These are phyloP conservation scores for Trypanosoma platydactyli DNA, from an alignment of 208 protist species.

Conservation along the genomic window DNA sequence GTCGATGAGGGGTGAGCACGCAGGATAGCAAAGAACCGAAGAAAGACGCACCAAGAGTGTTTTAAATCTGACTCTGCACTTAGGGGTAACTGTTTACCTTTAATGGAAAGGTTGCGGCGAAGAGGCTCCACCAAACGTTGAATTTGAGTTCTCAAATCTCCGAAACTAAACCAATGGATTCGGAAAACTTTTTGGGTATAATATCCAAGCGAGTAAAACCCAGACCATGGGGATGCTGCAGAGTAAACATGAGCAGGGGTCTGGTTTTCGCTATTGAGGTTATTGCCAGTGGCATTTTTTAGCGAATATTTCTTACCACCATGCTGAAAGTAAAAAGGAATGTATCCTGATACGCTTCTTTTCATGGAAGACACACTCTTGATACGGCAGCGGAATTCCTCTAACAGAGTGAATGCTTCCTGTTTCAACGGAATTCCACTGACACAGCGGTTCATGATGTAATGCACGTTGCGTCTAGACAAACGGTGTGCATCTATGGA, in stretches of 20 bases:
- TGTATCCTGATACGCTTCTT: constrained; percentile 27
- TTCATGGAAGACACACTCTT: constrained; percentile 7
- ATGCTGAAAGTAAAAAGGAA: constrained; percentile 44
- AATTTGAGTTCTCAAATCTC: constrained; percentile 8
- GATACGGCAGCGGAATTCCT: constrained; percentile 21
- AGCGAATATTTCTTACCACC: constrained; percentile 24
- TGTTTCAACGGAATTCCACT: not conserved
- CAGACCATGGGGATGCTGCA: constrained; percentile 6
- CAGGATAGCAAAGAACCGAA: constrained; percentile 24
- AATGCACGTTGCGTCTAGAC: constrained; percentile 4
- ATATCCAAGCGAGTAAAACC: constrained; percentile 22
- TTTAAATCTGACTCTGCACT: not conserved
- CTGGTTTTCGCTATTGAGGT: not conserved
- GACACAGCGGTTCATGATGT: constrained; percentile 6
- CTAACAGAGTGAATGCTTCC: constrained; percentile 10
- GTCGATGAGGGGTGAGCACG: constrained; percentile 4
- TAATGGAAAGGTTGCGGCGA: constrained; percentile 8
- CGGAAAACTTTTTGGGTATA: constrained; percentile 4
- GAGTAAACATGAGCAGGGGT: not conserved
- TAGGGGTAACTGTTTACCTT: not conserved
- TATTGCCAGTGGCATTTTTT: not conserved
- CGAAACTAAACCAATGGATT: not conserved
- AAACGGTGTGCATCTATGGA: not conserved
- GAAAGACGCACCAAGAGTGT: constrained; percentile 19
- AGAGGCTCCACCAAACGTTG: constrained; percentile 14